Evolutionary conservation across 805 yeast genomes (phyloP).

Genomic region (Candida berthetii): DNA sequence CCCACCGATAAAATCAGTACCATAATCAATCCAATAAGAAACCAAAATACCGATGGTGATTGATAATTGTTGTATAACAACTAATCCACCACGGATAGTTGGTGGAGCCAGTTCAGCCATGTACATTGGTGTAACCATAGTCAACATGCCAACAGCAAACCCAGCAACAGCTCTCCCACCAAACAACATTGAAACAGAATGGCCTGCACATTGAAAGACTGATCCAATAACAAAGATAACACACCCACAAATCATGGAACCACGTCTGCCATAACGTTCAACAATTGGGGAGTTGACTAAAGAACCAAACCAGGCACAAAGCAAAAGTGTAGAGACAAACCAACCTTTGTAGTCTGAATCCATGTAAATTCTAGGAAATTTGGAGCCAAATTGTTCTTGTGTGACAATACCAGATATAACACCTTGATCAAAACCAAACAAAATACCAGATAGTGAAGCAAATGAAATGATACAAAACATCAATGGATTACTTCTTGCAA

Average conservation of each 20-base stretch:
- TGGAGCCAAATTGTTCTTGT: too few relatives aligned
- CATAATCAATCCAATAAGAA: conserved; percentile 45
- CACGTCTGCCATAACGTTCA: too few relatives aligned
- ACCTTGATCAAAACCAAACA: too few relatives aligned
- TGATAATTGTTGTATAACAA: conserved; percentile 37
- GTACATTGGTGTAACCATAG: conserved; percentile 40
- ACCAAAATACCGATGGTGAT: conserved; percentile 41
- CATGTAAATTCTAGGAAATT: too few relatives aligned
- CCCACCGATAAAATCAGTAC: conserved; percentile 24
- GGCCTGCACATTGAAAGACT: conserved; percentile 29
- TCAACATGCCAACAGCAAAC: conserved; percentile 42
- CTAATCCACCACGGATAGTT: conserved; percentile 34
- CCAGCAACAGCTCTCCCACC: conserved; percentile 48
- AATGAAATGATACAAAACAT: too few relatives aligned
- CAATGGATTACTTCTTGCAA: too few relatives aligned
- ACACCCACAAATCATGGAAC: conserved; percentile 30
- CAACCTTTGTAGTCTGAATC: too few relatives aligned
- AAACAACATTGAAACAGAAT: conserved; percentile 27
- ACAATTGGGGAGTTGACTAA: too few relatives aligned
- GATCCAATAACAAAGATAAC: conserved; percentile 34
- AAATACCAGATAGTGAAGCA: too few relatives aligned
- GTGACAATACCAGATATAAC: too few relatives aligned
- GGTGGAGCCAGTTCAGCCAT: conserved; percentile 37
- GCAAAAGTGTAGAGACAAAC: too few relatives aligned
- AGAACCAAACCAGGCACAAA: too few relatives aligned